Base-by-base conservation (phyloP, 2,329 filamentous ascomycete species). In the Neofusicoccum umdonicola region DNA sequence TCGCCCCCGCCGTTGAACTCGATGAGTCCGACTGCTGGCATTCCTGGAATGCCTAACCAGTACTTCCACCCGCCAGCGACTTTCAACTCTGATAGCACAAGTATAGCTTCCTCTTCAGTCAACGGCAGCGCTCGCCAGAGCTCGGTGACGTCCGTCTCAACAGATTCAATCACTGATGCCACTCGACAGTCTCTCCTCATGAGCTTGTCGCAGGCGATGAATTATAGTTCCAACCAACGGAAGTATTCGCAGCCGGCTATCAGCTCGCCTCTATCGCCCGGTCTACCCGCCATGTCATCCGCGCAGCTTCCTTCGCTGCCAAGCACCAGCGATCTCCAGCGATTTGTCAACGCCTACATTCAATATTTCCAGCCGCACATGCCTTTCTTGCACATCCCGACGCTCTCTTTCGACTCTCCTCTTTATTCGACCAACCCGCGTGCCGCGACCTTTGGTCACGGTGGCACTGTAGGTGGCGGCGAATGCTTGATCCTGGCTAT, bases 321-420 rank as follows among this genome's bases (percentile, higher is more conserved):
- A 62, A 92, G 86, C 79, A 94, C 92, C 39, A 84, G 86, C 73
- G 92, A 97, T 74, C 87, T 98, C 67, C 93, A 96, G 77, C 90
- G 92, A 75, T 97, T 93, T 77, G 91, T 97, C 67, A 88, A 88
- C 68, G 90, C 93, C 66, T 98, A 97, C 79, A 88, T 98, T 72
- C 88, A 88, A 68, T 96, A 92, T 76, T 97, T 96, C 77, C 93
- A 97, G 74, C 94, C 94, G 22, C 94, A 98, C 76, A 79, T 97
- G 67, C 94, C 95, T n/a, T 97, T 98, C 77, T 82, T 97, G 67
- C 94, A 98, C 78, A 87, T 97, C 69, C 89, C 93, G 61, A 97
- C 94, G 15, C 83, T 98, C 68, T 93, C 93, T 47, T 97, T 98
- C 79, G 92, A 97, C 72, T 86, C 91, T 60, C 85, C 90, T 60